phyloP scores from a whole-genome alignment of 2,329 filamentous ascomycete genomes.

The Botrytis aclada region DNA sequence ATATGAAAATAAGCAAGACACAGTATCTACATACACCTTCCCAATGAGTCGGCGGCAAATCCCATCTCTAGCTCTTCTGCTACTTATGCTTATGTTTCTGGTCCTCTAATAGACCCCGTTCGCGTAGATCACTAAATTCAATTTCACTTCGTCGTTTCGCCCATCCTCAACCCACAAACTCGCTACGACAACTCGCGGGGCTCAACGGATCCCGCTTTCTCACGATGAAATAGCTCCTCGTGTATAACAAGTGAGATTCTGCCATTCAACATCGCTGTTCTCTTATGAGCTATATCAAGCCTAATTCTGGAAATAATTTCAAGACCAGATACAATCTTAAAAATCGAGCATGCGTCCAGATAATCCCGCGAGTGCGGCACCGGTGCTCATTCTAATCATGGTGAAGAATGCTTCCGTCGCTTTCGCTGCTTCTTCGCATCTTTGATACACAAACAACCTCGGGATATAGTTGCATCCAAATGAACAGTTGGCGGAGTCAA shows the following conservation, averaged over 20 bases:
- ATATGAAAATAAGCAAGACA: not conserved
- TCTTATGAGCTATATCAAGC: not conserved
- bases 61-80: not conserved
- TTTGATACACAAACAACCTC: not conserved
- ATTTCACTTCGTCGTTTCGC: not conserved
- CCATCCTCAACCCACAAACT: not conserved
- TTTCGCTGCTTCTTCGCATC: not conserved
- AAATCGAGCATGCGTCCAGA: too few relatives aligned
- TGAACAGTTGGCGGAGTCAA: not conserved
- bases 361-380: not conserved
- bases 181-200: not conserved
- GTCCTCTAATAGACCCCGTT: not conserved
- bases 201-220: not conserved
- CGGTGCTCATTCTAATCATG: not conserved
- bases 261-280: not conserved
- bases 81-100: too few relatives aligned
- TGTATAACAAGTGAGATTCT: not conserved
- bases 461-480: not conserved
- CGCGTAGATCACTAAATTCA: not conserved
- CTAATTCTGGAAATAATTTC: not conserved
- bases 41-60: not conserved
- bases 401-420: not conserved
- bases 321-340: not conserved
- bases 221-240: not conserved
- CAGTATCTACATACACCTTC: not conserved